Percentiles rank a stretch among this genome's conserved stretches.
These are phyloP conservation scores for Macroventuria anomochaeta DNA, from an alignment of 2,329 filamentous ascomycete species.

Conservation along the genomic window DNA sequence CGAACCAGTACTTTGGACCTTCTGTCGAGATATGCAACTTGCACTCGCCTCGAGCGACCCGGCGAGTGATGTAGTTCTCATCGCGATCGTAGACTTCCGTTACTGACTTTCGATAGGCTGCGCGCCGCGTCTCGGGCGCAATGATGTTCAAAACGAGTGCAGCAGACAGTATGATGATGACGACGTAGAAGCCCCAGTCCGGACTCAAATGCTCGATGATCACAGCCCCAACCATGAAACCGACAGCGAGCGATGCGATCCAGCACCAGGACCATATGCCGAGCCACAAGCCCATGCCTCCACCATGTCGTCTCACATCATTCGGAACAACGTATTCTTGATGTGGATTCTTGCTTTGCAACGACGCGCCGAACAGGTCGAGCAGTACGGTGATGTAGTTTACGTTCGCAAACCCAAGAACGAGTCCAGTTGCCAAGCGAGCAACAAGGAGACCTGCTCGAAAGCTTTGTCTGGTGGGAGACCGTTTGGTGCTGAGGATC, in stretches of 20 bases:
- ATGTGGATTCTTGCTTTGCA: constrained; percentile 75
- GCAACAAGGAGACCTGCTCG: constrained; percentile 67
- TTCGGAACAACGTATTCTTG: constrained; percentile 71
- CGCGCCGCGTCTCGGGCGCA: constrained; percentile 73
- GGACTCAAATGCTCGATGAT: constrained; percentile 70
- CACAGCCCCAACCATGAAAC: constrained; percentile 73
- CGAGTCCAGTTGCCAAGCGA: constrained; percentile 69
- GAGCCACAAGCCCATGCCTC: constrained; percentile 80
- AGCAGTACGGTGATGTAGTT: constrained; percentile 75
- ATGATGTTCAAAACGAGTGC: constrained; percentile 74
- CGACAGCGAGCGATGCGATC: constrained; percentile 73
- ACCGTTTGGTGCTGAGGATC: constrained; percentile 63
- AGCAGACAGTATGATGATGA: constrained; percentile 69
- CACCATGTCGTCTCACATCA: constrained; percentile 76
- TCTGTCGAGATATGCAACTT: constrained; percentile 76
- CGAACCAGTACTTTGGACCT: constrained; percentile 77
- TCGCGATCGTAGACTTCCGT: constrained; percentile 61
- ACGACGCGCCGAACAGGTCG: constrained; percentile 77
- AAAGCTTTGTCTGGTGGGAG: constrained; percentile 63
- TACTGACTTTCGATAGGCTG: constrained; percentile 71
- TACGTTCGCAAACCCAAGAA: constrained; percentile 77
- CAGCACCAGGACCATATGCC: constrained; percentile 71
- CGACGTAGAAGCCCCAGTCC: constrained; percentile 78
- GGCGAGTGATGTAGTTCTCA: constrained; percentile 56
- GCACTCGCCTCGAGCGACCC: constrained; percentile 74